Conservation (phyloP, 208 protist species). For the Trypanosoma conorhini region DNA sequence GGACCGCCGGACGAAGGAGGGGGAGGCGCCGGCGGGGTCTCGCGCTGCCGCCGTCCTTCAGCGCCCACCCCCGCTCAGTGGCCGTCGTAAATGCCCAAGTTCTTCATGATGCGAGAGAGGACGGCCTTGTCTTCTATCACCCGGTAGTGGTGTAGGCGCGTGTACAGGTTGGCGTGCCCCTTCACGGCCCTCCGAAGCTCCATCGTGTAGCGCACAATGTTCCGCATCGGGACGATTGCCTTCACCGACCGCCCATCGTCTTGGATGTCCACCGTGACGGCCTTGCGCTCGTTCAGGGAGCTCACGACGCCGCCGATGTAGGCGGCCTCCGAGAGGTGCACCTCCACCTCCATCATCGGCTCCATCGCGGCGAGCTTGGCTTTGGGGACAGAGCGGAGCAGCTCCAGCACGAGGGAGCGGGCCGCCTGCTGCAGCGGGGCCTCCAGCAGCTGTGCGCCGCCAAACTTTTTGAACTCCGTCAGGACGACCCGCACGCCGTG, state of each 20-base stretch:
- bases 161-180: constrained; percentile 83
- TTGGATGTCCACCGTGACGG: constrained; percentile 75
- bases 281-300: constrained; percentile 79
- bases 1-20: too few relatives aligned
- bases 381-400: constrained; percentile 40
- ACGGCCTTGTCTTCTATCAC: constrained; percentile 80
- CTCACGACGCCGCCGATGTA: constrained; percentile 78
- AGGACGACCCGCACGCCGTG: constrained; percentile 74
- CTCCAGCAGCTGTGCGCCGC: constrained; percentile 44
- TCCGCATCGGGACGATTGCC: constrained; percentile 81
- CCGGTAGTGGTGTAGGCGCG: constrained; percentile 71
- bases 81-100: constrained; percentile 67
- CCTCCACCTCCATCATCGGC: constrained; percentile 90
- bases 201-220: constrained; percentile 85
- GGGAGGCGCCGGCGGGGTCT: too few relatives aligned
- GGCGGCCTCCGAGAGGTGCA: constrained; percentile 71
- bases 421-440: constrained; percentile 44
- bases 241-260: constrained; percentile 77
- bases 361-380: constrained; percentile 60
- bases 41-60: background rate
- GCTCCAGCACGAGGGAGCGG: constrained; percentile 47
- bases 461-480: constrained; percentile 53
- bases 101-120: constrained; percentile 73
- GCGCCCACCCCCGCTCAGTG: background rate
- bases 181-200: constrained; percentile 86